Evolutionary conservation across 495 filamentous ascomycete species (phyloP).

Genomic region (Cryomyces minteri): DNA sequence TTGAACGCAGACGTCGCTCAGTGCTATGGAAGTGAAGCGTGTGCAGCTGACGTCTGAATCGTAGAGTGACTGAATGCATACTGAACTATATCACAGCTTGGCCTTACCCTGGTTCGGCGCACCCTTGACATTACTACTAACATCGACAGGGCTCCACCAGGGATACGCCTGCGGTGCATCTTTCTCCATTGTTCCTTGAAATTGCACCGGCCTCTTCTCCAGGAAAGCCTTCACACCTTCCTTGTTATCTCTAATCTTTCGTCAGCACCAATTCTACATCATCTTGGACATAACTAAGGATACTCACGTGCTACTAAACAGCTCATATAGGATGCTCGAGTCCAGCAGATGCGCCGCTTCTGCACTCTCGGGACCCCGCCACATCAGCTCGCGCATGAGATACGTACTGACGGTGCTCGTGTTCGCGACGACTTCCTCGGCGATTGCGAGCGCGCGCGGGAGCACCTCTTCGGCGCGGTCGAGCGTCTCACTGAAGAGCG

Average conservation of each 20-base stretch:
- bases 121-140: constrained; percentile 10
- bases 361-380: constrained; percentile 30
- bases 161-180: constrained; percentile 26
- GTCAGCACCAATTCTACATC: neutral
- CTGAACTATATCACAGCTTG: too few relatives aligned
- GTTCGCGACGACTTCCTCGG: constrained; percentile 37
- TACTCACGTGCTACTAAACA: constrained; percentile 25
- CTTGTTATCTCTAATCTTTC: constrained; percentile 17
- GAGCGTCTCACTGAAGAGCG: constrained; percentile 37
- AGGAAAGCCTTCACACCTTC: constrained; percentile 21
- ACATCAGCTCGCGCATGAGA: constrained; percentile 43
- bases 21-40: too few relatives aligned
- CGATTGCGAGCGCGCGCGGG: constrained; percentile 35
- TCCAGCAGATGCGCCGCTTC: constrained; percentile 43
- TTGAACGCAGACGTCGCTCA: too few relatives aligned
- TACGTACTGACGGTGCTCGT: constrained; percentile 32
- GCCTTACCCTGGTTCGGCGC: constrained; percentile 5
- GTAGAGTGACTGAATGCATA: too few relatives aligned
- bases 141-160: constrained; percentile 26
- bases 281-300: neutral
- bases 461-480: constrained; percentile 31
- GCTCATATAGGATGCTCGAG: constrained; percentile 32
- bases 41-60: too few relatives aligned
- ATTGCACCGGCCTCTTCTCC: constrained; percentile 28
- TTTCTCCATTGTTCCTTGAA: constrained; percentile 30